Base-by-base conservation (phyloP, 106 monocot species). In the Chionographis japonica region DNA sequence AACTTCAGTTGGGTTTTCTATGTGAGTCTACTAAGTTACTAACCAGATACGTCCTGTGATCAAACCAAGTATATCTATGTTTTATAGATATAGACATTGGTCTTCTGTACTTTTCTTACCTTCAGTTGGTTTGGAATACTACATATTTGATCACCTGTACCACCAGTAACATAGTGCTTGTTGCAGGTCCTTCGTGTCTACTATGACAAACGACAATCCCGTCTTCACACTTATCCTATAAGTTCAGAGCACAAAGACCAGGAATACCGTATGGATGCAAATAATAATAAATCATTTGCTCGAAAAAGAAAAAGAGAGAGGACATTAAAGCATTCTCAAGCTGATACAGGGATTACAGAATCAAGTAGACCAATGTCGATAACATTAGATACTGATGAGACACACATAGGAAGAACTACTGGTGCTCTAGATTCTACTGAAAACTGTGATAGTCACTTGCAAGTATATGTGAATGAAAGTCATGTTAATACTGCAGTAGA, bases 121-220 rank as follows among this genome's bases (percentile, higher is more conserved):
- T 27, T 27, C 27, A 27, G 1, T 27, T 27, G 27, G 27, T 27
- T 27, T 27, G 27, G 27, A 27, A 27, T 27, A 27, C 27, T 27
- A 27, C 27, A 27, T 27, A 27, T 27, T 27, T 27, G 27, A 27
- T 27, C 27, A 27, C 27, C 27, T 27, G 1, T 27, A 27, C 51
- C 50, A 60, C 54, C 12, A 38, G 14, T 6, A 75, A 58, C 11
- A 36, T 49, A 68, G 20, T 71, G 27, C 8, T 37, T 80, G 20
- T 18, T 74, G 58, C 69, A 95, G 95, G 92, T 95, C 8, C 84
- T 92, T 20, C 88, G 84, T 41, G 77, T 77, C 62, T 92, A 78
- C 19, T 83, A 82, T 73, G 86, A 80, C 70, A 86, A 72, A 63
- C 27, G 72, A 4, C 63, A 68, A 40, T 65, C 58, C 42, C 74